phyloP scores from a whole-genome alignment of 768 basidiomycete genomes.

The Sistotremastrum suecicum region DNA sequence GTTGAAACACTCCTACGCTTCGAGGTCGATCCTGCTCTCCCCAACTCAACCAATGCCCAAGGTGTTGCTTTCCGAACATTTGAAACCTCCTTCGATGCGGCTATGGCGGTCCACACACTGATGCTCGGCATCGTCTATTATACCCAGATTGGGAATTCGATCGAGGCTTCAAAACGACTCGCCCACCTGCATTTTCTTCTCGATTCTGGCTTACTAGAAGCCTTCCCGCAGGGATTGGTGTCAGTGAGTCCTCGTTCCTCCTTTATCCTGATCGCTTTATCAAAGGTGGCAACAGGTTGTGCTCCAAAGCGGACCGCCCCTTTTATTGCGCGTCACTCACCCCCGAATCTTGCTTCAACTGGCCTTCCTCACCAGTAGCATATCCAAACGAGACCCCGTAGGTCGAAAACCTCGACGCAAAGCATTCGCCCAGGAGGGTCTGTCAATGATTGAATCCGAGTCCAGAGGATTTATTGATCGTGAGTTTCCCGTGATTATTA shows the following conservation, averaged over 20 bases:
- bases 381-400: conserved; percentile 57
- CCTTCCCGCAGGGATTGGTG: conserved; percentile 24
- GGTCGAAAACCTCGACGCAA: conserved; percentile 63
- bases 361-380: conserved; percentile 50
- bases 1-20: conserved; percentile 26
- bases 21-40: conserved; percentile 12
- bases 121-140: conserved; percentile 47
- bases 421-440: conserved; percentile 52
- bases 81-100: conserved; percentile 20
- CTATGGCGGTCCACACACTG: conserved; percentile 44
- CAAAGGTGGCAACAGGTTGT: conserved; percentile 13
- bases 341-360: conserved; percentile 50
- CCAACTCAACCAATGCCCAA: neutral
- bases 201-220: conserved; percentile 38
- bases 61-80: conserved; percentile 14
- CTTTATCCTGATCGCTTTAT: neutral
- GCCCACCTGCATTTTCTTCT: conserved; percentile 50
- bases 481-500: neutral
- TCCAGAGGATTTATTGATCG: conserved; percentile 14
- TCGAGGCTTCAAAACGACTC: conserved; percentile 35
- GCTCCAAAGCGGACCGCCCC: conserved; percentile 24
- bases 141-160: conserved; percentile 41
- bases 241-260: conserved; percentile 18
- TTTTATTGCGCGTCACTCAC: conserved; percentile 49
- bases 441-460: conserved; percentile 2